A percentile compares a stretch with the other conserved stretches of the same genome.
These are phyloP conservation scores for Russula sp. DNA, from an alignment of 768 basidiomycete species.

Conservation along the genomic window DNA sequence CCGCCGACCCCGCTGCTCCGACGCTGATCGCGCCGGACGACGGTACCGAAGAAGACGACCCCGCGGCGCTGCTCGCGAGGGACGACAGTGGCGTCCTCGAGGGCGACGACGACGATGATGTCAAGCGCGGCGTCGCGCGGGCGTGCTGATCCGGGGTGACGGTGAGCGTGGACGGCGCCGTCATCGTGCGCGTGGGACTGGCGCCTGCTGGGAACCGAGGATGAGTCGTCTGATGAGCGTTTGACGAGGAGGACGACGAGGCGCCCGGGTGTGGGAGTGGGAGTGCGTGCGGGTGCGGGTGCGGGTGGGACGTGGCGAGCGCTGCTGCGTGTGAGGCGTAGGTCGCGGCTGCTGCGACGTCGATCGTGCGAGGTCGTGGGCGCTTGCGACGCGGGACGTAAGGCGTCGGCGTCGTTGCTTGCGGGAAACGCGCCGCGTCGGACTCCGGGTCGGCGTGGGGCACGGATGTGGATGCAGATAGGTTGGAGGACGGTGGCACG, in stretches of 20 bases:
- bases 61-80: neutral
- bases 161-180: neutral
- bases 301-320: neutral
- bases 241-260: no score
- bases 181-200: neutral
- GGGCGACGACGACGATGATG: neutral
- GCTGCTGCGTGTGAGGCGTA: neutral
- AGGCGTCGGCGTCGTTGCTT: neutral
- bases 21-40: neutral
- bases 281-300: neutral
- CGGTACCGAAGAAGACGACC: neutral
- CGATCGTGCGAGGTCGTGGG: conserved; percentile 20
- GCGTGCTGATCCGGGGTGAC: neutral
- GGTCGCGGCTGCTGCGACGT: neutral
- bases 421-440: neutral
- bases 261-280: neutral
- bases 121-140: neutral
- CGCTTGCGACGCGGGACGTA: conserved; percentile 16
- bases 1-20: neutral
- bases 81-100: neutral
- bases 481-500: neutral
- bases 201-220: neutral
- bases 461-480: neutral
- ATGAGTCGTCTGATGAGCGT: neutral
- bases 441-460: neutral